Evolutionary conservation across 306 rosid genomes (phyloP).

Genomic region (Ormosia semicastrata): DNA sequence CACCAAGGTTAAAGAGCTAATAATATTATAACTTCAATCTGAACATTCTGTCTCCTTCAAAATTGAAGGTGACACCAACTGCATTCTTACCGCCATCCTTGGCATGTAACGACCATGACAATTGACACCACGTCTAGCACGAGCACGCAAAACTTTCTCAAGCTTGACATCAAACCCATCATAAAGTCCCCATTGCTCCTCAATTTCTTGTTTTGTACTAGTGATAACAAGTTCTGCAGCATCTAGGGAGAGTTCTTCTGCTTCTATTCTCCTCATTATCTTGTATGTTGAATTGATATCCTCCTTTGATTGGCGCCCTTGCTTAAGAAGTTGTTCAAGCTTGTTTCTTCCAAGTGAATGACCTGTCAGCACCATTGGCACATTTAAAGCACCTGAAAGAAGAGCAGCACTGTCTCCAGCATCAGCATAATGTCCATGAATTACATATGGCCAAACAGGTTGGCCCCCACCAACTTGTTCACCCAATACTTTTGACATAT

Average conservation of each 20-base stretch:
- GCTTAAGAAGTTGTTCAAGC: slow-evolving; percentile 74
- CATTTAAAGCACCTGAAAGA: slow-evolving; percentile 72
- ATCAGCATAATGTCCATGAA: slow-evolving; percentile 77
- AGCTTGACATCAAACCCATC: slow-evolving; percentile 75
- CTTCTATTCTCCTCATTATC: slow-evolving; percentile 75
- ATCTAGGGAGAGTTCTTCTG: slow-evolving; percentile 67
- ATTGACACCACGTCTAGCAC: slow-evolving; percentile 62
- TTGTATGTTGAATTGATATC: slow-evolving; percentile 69
- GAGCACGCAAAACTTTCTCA: slow-evolving; percentile 68
- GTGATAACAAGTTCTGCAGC: slow-evolving; percentile 75
- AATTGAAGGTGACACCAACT: not conserved
- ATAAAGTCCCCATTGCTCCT: slow-evolving; percentile 78
- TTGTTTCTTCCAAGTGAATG: slow-evolving; percentile 76
- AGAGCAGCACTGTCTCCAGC: slow-evolving; percentile 80
- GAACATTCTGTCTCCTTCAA: not conserved
- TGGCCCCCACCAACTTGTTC: slow-evolving; percentile 67
- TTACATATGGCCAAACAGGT: slow-evolving; percentile 74
- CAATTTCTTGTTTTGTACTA: slow-evolving; percentile 70
- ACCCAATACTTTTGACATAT: slow-evolving; percentile 72
- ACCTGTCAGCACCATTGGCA: slow-evolving; percentile 74
- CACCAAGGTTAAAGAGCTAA: not conserved
- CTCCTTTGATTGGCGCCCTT: slow-evolving; percentile 70
- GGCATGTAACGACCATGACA: slow-evolving; percentile 74
- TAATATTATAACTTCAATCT: not conserved
- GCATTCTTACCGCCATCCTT: slow-evolving; percentile 64